Evolutionary conservation across 1,284 basidiomycete genomes (phyloP), one percentile per base, ranked within the genome.

Genomic region (Athelia psychrophila): DNA sequence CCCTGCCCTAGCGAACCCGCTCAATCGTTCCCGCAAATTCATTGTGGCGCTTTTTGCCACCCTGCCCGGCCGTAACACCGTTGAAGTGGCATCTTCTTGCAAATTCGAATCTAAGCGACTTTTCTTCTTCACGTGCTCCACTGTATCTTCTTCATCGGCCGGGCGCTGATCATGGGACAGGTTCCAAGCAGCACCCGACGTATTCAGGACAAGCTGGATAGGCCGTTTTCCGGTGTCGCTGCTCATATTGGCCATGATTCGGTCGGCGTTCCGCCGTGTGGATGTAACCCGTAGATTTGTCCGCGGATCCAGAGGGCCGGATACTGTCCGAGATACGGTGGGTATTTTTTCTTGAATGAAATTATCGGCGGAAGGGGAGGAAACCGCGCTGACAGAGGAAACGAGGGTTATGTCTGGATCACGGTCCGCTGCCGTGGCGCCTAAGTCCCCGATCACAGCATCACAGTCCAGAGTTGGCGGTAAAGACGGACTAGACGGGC

Each of bases 1-100:
- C n/a, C 78, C 79, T 20, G 61, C 63, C 52, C 79, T 72, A n/a
- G 81, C 76, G 65, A 83, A 88, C 13, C 68, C 72, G 47, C 68
- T 72, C 50, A 89, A 61, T 44, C 66, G 71, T 45, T 67, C 71
- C 50, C 78, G 70, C 38, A 86, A 67, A 38, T 58, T 70, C 47
- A 64, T 59, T 36, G 66, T 67, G 24, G 69, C 64, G 20, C n/a
- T 42, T 35, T 35, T 35, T n/a, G 12, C 33, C 33, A 12, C n/a
- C 33, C 33, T n/a, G 6, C 38, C 20, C 16, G 20, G 5, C 27
- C 27, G 13, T 6, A 5, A 6, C 16, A 9, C 20, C n/a, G 8
- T 42, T 9, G 16, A 9, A n/a, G 38, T 42, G n/a, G 38, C 38
- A 42, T n/a, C 20, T 22, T 42, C 38, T 36, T 42, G 10, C 44